Conservation (phyloP, 73 alveolate genomes). For the Paramecium sonneborni region DNA sequence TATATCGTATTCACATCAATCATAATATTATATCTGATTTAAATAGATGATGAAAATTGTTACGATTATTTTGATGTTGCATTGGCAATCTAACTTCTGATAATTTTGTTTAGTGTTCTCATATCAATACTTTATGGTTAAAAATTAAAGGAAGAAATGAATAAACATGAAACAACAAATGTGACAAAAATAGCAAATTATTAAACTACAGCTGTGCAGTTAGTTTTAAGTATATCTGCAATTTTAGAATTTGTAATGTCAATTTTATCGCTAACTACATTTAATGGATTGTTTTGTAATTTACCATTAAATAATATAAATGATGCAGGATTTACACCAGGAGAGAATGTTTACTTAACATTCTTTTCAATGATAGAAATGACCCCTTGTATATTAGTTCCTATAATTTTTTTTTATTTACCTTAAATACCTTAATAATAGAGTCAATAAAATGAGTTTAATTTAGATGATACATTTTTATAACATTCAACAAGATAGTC, state of each 20-base stretch:
- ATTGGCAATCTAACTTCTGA: neutral
- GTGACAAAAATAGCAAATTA: neutral
- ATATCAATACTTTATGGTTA: neutral
- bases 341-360: neutral
- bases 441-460: neutral
- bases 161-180: neutral
- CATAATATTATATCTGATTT: neutral
- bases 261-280: neutral
- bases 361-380: conserved; percentile 29
- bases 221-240: neutral
- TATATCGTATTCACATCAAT: neutral
- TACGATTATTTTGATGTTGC: neutral
- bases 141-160: neutral
- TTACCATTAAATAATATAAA: neutral
- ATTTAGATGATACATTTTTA: neutral
- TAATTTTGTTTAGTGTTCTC: neutral
- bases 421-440: conserved; percentile 1
- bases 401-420: neutral
- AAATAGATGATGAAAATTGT: neutral
- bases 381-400: conserved; percentile 47
- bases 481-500: neutral
- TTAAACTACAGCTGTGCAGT: neutral
- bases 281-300: neutral
- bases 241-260: neutral
- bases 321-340: neutral